Evolutionary conservation across 495 filamentous ascomycete species (phyloP), one percentile per base, ranked within the genome.

Genomic region (Umbilicaria muhlenbergii): DNA sequence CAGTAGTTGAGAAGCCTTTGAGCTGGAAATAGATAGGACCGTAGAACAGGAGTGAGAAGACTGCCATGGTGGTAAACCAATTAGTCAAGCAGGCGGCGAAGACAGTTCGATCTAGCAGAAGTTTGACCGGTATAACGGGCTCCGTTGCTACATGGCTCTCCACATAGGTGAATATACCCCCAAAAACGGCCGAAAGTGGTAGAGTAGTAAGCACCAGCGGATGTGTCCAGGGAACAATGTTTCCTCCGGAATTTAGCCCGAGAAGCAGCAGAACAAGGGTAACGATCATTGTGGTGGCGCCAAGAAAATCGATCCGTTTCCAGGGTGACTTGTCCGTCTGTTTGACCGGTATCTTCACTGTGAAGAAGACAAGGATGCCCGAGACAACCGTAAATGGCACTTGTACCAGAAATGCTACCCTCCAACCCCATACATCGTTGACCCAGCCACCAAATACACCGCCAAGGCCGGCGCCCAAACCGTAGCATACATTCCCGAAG

Each of bases 371-470:
- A 31, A 89, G 52, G 8, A 78, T 60, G 4, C 73, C 72, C 2
- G 83, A 88, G 0, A 82, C 52, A 10, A 81, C 55, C 19, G 67
- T 53, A 35, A 71, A 61, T 0, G 84, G 83, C 1, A 93, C 75
- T 60, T 94, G 89, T 16, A 85, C 60, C 31, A 88, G 62, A 56
- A 95, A 95, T 1, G 87, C 89, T 58, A 62, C 67, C 43, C 69
- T 56, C 81, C 81, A 89, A 28, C 88, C 81, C 43, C 80, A 69
- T 5, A 65, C 65, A 55, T 94, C 88, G 54, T 88, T 82, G 28
- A 94, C 68, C 60, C 78, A 75, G 2, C 88, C 88, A 16, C 88
- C 88, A 55, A 91, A 84, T 33, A 78, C 69, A 47, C 75, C 86
- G 44, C 73, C 89, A 34, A 78, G 59, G 58, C 68, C 86, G 47